Conservation (phyloP, 192 early-diverging fungal genomes). For the Entophlyctis luteolus region DNA sequence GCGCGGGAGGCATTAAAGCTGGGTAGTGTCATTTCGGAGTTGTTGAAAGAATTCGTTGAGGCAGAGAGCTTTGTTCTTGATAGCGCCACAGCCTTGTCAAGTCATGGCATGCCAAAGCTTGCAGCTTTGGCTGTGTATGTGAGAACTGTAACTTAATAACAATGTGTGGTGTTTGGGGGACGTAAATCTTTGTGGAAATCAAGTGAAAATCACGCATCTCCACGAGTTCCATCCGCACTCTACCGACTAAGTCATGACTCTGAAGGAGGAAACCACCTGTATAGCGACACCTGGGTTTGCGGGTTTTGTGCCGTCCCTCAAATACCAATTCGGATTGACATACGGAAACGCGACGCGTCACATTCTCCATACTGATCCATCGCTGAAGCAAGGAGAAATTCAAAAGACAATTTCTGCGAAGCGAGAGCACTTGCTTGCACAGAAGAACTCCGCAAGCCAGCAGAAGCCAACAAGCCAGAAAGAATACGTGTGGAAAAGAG, state of each 20-base stretch:
- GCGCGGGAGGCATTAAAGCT: background rate
- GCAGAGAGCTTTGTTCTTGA: constrained; percentile 4
- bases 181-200: background rate
- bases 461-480: constrained; percentile 17
- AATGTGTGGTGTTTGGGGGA: no score
- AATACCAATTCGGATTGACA: constrained; percentile 50
- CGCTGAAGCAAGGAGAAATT: constrained; percentile 46
- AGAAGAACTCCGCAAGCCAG: background rate
- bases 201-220: no score
- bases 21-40: background rate
- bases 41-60: background rate
- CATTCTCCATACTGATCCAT: constrained; percentile 49
- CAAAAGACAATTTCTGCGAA: constrained; percentile 33
- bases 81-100: background rate
- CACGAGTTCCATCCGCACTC: background rate
- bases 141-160: no score
- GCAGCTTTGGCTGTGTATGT: constrained; percentile 11
- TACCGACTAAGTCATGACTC: constrained; percentile 17
- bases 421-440: constrained; percentile 22
- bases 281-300: constrained; percentile 52
- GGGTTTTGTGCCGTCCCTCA: constrained; percentile 51
- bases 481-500: constrained; percentile 41
- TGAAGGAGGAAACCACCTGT: constrained; percentile 37
- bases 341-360: constrained; percentile 55
- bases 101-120: constrained; percentile 26